These are phyloP conservation scores for Trichoderma atroviride DNA, from an alignment of 2,329 filamentous ascomycete species.

Conservation along the genomic window DNA sequence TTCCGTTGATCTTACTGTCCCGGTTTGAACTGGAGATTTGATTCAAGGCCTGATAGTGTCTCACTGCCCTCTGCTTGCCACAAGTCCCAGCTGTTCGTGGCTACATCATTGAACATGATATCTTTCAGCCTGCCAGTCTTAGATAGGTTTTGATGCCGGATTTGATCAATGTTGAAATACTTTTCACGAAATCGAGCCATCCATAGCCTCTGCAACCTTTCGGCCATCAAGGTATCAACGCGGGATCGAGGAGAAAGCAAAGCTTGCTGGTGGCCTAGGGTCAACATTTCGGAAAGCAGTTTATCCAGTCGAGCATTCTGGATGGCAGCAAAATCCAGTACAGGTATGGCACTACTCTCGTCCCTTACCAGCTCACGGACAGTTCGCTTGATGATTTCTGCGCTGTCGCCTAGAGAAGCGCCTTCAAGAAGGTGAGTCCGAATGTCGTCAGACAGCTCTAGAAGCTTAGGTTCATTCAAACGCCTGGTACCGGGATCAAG, in stretches of 20 bases:
- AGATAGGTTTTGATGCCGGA: constrained; percentile 43
- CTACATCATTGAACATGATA: constrained; percentile 43
- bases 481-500: neutral
- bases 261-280: constrained; percentile 35
- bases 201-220: constrained; percentile 49
- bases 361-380: constrained; percentile 44
- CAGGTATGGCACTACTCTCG: constrained; percentile 40
- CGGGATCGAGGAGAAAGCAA: constrained; percentile 38
- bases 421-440: constrained; percentile 41
- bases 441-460: constrained; percentile 48
- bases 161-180: constrained; percentile 51
- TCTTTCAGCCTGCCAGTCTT: constrained; percentile 45
- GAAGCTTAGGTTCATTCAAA: constrained; percentile 31
- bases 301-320: constrained; percentile 47
- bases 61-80: constrained; percentile 43
- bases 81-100: constrained; percentile 37
- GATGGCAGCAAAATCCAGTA: constrained; percentile 46
- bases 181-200: constrained; percentile 47
- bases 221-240: constrained; percentile 42
- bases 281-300: constrained; percentile 47
- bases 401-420: constrained; percentile 38
- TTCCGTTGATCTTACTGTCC: constrained; percentile 49
- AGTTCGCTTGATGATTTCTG: constrained; percentile 44
- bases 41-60: constrained; percentile 45
- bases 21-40: constrained; percentile 47